Evolutionary conservation across 352 stramenopile species (phyloP).

Genomic region (Globisporangium nunn): DNA sequence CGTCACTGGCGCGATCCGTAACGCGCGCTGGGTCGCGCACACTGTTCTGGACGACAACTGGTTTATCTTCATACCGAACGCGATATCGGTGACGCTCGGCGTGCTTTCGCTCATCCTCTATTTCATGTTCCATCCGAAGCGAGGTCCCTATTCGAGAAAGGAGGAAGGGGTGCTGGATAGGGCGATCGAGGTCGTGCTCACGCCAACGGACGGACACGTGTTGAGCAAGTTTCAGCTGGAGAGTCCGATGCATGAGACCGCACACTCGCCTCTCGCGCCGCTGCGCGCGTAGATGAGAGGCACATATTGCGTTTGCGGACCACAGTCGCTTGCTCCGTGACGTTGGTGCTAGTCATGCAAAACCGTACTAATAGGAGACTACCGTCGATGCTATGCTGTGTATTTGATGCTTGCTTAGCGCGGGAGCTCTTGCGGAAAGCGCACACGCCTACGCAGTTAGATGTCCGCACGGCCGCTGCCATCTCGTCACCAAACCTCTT

Average conservation of each 20-base stretch:
- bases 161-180: neutral
- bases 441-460: too few species aligned
- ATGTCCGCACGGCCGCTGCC: too few species aligned
- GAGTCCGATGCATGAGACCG: constrained; percentile 19
- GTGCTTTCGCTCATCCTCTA: constrained; percentile 15
- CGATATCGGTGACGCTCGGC: constrained; percentile 22
- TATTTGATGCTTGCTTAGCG: too few species aligned
- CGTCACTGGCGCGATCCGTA: constrained; percentile 36
- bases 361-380: too few species aligned
- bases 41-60: constrained; percentile 24
- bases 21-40: constrained; percentile 46
- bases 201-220: neutral
- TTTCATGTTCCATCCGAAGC: constrained; percentile 7
- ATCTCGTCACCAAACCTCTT: too few species aligned
- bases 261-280: constrained; percentile 22
- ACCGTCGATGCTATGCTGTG: too few species aligned
- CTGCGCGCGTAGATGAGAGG: constrained; percentile 1
- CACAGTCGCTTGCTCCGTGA: too few species aligned
- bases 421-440: too few species aligned
- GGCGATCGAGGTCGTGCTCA: constrained; percentile 3
- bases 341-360: too few species aligned
- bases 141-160: constrained; percentile 2
- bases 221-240: constrained; percentile 11
- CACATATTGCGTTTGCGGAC: too few species aligned
- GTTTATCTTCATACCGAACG: constrained; percentile 59